Evolutionary conservation across 176 grass and related monocot species (phyloP), one percentile per base, ranked within the genome.

Genomic region (Aechmea fasciata): DNA sequence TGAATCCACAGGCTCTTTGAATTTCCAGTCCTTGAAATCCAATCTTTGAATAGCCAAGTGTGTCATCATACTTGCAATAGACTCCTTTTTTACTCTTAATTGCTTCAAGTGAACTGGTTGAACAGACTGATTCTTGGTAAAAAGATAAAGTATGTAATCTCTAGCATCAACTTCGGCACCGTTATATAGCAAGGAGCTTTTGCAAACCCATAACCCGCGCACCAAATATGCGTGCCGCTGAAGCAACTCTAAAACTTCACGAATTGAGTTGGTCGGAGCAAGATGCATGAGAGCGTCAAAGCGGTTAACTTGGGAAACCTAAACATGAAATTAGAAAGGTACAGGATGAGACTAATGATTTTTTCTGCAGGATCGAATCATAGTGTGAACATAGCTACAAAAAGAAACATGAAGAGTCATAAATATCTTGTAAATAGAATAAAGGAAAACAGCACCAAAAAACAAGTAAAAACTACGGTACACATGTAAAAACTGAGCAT

Each of bases 201-300:
- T 87, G 68, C 78, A 79, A 64, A 91, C 88, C 88, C 88, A 91
- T 67, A 87, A 74, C 41, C 88, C 88, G 25, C 76, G 84, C 53
- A 91, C 88, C 76, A 91, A 85, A 77, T 77, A 73, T 23, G 88
- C 82, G 65, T 85, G 81, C 6, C 48, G 33, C 20, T 79, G 82
- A 71, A 91, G 82, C 54, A 74, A 50, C 75, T 91, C 64, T 24
- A 91, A 50, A 51, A 91, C 14, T 11, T 91, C 82, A 71, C 74
- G 66, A 47, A 74, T 69, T 3, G 78, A 87, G 72, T 66, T 76
- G 67, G 66, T 75, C 65, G 78, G 82, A 77, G 84, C 82, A 84
- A 91, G 88, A 79, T 91, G 73, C 75, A 80, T 77, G 28, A 91
- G 78, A 72, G 84, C 76, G 77, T 82, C 72, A 79, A 91, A 91